Base-by-base conservation (phyloP, 305 asterid species). In the Solanum aculeatissimum region DNA sequence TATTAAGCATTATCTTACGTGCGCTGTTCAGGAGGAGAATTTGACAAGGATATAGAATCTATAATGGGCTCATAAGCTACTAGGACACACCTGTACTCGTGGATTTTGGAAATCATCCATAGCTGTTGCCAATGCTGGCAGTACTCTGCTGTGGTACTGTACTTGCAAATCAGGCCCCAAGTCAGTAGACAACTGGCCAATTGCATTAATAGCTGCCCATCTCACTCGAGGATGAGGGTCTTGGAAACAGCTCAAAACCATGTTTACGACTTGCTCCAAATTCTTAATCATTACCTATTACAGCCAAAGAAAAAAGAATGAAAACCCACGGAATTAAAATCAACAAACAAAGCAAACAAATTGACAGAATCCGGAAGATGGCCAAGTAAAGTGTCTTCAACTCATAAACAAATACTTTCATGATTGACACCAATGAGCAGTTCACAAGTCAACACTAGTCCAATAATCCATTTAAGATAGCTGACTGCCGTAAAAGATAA, bases 101-200 rank as follows among this genome's bases (percentile, higher is more conserved):
- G 99, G 98, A 88, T 93, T 96, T 85, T 93, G 98, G 86, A 93
- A 91, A 88, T 96, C 99, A 88, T 95, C 99, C 98, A 96, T 95
- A 62, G 99, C 93, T 49, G 90, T 84, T 51, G 95, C 98, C 54
- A 96, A 90, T 23, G 99, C 95, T 7, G 97, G 97, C 86, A 95
- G 85, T 80, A 93, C 97, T n/a, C 83, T 86, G 55, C 91, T 93
- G 88, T 95, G 98, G 87, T 91, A 92, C 84, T 93, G 93, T 80
- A 89, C 91, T 91, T 95, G 98, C 91, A 95, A 88, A 85, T 95
- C 98, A 29, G 98, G 98, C 74, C 98, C 98, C 89, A 95, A 88
- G 88, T 95, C 98, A 27, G 98, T 95, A 55, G 98, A 93, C 42
- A 93, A 89, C 90, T 93, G 97, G 84, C 98, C 98, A 85, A 95